These are phyloP conservation scores for Acephala macrosclerotiorum DNA, from an alignment of 2,329 filamentous ascomycete species.

Conservation along the genomic window DNA sequence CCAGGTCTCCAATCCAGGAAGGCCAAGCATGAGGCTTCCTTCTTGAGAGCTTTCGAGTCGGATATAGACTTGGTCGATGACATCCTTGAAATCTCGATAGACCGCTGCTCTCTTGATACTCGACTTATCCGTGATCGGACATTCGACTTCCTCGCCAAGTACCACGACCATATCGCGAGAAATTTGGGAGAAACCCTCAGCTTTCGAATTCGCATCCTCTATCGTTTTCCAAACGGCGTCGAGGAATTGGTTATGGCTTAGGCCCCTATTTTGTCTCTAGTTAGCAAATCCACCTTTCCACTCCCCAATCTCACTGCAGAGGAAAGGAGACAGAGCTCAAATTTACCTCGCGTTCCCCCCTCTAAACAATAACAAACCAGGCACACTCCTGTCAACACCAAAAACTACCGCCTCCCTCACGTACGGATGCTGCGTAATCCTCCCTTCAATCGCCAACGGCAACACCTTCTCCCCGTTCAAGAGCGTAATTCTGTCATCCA, in stretches of 20 bases:
- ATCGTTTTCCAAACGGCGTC: constrained; percentile 58
- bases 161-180: constrained; percentile 60
- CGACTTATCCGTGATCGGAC: constrained; percentile 60
- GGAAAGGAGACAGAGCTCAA: too few species aligned
- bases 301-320: too few species aligned
- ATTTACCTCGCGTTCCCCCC: constrained; percentile 34
- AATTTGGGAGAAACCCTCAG: constrained; percentile 59
- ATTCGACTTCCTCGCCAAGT: constrained; percentile 51
- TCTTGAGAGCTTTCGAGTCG: constrained; percentile 36
- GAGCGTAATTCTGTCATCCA: constrained; percentile 55
- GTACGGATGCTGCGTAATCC: constrained; percentile 57
- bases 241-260: constrained; percentile 55
- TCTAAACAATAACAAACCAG: constrained; percentile 60
- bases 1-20: constrained; percentile 44
- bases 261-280: constrained; percentile 37
- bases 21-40: constrained; percentile 32
- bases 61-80: constrained; percentile 53
- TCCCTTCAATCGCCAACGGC: constrained; percentile 57
- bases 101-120: constrained; percentile 59
- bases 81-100: constrained; percentile 52
- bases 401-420: constrained; percentile 66
- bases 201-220: constrained; percentile 58
- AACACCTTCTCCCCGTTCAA: constrained; percentile 58
- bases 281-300: too few species aligned
- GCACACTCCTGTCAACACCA: constrained; percentile 58